Evolutionary conservation across 2,329 filamentous ascomycete genomes (phyloP), one percentile per base, ranked within the genome.

Genomic region (Trichoderma hamatum): DNA sequence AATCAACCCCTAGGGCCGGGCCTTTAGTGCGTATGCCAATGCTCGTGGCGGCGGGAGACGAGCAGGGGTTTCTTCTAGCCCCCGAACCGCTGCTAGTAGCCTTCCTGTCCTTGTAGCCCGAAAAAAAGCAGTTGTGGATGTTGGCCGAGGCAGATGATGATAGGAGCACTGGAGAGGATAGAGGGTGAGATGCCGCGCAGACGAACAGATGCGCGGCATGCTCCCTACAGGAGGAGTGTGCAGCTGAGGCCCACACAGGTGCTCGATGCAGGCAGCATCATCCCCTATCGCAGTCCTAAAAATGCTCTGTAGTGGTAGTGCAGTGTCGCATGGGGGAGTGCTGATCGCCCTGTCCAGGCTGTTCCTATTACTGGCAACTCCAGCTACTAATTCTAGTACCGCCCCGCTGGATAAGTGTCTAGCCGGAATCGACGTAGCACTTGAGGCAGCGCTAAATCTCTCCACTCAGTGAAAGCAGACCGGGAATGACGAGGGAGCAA

Each of bases 11-110:
- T 10, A 10, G 24, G 10, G 24, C 26, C 58, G 39, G 36, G 16
- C 36, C 26, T 49, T 10, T 30, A 30, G 59, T 61, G 51, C 51
- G 49, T 24, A 30, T 55, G 61, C 49, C 49, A 55, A 24, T 64
- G 61, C 49, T 64, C 9, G 49, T 24, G 61, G 61, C 49, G 24
- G 62, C 62, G 62, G 62, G 49, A 55, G 34, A 32, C 30, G 51
- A 65, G 54, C 62, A 43, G 30, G 62, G 62, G 51, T 2, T 26
- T 26, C 21, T 24, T 65, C 55, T 56, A 56, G 62, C 62, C 62
- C 61, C 62, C 36, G 49, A 49, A 13, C 46, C 10, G 43, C 10
- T 24, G 14, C 36, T 16, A 58, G 54, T 14, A 36, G 54, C 34
- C n/a, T n/a, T n/a, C n/a, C 32, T 58, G 54, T 39, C 14, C 28